These are phyloP conservation scores for Grosmannia serpens DNA, from an alignment of 2,329 filamentous ascomycete genomes.

Conservation along the genomic window DNA sequence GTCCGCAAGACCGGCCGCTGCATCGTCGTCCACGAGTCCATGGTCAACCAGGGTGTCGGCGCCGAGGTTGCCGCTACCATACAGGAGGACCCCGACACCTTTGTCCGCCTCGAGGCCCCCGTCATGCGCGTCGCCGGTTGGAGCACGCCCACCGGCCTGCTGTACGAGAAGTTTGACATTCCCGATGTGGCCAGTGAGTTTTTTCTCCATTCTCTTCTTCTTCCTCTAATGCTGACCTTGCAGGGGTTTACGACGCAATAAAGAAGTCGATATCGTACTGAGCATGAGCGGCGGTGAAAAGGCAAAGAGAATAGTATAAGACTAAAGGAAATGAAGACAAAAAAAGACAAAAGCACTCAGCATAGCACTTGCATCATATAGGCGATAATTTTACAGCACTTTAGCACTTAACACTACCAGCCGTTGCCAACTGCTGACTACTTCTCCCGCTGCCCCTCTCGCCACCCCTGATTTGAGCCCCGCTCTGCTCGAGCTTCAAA, in stretches of 20 bases:
- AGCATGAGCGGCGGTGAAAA: neutral
- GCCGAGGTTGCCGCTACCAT: slow-evolving; percentile 83
- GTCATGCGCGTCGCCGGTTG: slow-evolving; percentile 80
- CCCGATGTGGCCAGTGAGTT: slow-evolving; percentile 79
- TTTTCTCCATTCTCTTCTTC: neutral
- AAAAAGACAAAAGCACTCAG: neutral
- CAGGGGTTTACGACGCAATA: slow-evolving; percentile 62
- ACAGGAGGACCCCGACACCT: slow-evolving; percentile 65
- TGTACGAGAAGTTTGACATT: slow-evolving; percentile 70
- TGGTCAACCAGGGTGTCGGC: slow-evolving; percentile 81
- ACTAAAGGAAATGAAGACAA: neutral
- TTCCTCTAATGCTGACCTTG: neutral
- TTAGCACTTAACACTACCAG: neutral
- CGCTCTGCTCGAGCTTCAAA: neutral
- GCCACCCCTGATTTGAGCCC: slow-evolving; percentile 3
- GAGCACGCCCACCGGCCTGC: slow-evolving; percentile 70
- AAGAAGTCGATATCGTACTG: slow-evolving; percentile 56
- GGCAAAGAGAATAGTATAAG: neutral
- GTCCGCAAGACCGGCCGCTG: slow-evolving; percentile 79
- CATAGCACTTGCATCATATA: neutral
- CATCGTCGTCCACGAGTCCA: slow-evolving; percentile 83
- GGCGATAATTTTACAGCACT: neutral
- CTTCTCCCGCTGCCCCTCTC: neutral
- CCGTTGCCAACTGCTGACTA: neutral
- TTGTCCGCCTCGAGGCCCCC: slow-evolving; percentile 72